Evolutionary conservation across 495 filamentous ascomycete species (phyloP).

Genomic region (Penicillium bialowiezense): DNA sequence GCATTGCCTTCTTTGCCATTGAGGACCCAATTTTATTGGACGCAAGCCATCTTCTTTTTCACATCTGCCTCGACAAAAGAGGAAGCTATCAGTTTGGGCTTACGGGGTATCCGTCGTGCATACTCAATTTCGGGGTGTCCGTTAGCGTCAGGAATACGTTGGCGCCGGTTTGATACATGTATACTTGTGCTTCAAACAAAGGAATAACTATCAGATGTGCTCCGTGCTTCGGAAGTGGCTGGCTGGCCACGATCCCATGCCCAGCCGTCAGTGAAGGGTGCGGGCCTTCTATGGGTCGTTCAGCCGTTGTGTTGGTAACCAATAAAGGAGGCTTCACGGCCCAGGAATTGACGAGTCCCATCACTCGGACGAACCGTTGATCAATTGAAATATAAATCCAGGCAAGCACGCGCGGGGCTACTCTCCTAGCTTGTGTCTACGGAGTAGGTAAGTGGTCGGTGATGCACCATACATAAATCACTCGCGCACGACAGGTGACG

Average conservation of each 20-base stretch:
- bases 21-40: constrained; percentile 5
- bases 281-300: constrained; percentile 3
- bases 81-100: not conserved
- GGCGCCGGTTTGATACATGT: not conserved
- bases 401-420: not conserved
- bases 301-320: constrained; percentile 3
- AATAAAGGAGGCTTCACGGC: not conserved
- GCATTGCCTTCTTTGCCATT: constrained; percentile 1
- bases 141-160: not conserved
- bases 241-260: constrained; percentile 9
- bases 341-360: not conserved
- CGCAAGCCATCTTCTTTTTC: not conserved
- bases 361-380: not conserved
- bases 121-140: constrained; percentile 7
- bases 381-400: not conserved
- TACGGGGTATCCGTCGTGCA: not conserved
- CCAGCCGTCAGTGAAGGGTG: not conserved
- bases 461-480: no score
- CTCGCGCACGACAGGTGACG: no score
- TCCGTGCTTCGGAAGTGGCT: constrained; percentile 15
- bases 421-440: not conserved
- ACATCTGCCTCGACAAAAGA: not conserved
- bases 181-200: not conserved
- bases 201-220: not conserved
- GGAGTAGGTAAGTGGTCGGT: not conserved